Evolutionary conservation across 2,329 filamentous ascomycete species (phyloP).

Genomic region (Trichoderma aggressivum): DNA sequence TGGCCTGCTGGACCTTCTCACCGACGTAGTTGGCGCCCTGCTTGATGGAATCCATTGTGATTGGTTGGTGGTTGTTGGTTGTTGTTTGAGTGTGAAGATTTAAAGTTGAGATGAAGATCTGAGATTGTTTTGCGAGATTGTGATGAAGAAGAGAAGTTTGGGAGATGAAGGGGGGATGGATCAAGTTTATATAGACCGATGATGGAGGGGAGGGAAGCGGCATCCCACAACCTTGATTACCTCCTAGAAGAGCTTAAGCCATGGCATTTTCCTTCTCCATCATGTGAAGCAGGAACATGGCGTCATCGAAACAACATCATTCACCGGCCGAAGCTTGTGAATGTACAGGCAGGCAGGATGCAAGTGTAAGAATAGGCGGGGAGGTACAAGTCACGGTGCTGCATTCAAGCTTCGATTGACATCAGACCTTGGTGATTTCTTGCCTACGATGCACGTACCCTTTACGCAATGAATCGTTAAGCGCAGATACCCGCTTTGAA

Average conservation of each 20-base stretch:
- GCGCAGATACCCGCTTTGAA: background rate
- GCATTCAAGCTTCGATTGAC: background rate
- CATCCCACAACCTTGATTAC: background rate
- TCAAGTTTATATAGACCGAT: constrained; percentile 19
- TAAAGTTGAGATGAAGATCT: background rate
- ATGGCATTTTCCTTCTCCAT: constrained; percentile 10
- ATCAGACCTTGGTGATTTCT: background rate
- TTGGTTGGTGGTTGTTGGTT: constrained; percentile 28
- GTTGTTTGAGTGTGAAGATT: background rate
- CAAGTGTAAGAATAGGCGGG: background rate
- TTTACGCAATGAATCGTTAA: background rate
- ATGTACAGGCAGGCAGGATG: background rate
- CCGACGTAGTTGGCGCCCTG: constrained; percentile 65
- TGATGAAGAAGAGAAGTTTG: constrained; percentile 1
- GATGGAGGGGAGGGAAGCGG: background rate
- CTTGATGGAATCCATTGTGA: constrained; percentile 52
- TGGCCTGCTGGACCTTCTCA: constrained; percentile 58
- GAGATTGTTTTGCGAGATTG: constrained; percentile 8
- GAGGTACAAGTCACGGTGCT: background rate
- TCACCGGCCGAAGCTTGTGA: background rate
- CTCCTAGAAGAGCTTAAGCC: background rate
- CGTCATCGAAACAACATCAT: constrained; percentile 15
- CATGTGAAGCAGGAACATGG: constrained; percentile 19
- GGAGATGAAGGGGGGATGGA: constrained; percentile 3
- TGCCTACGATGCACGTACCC: background rate